Evolutionary conservation across 805 yeast genomes (phyloP).

Genomic region (Debaryomyces prosopidis): DNA sequence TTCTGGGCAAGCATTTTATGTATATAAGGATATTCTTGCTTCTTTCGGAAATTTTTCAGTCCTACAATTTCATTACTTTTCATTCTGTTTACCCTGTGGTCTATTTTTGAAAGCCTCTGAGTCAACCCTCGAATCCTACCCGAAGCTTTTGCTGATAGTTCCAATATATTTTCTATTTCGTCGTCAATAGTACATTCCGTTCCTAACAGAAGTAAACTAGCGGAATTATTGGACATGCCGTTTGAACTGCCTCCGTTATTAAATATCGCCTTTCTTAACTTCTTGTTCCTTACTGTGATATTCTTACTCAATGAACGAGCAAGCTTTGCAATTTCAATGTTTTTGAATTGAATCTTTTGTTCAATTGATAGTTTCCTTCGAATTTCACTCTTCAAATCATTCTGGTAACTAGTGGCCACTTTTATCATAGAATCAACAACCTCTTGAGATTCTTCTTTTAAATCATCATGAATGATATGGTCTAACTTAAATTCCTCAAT

Average conservation of each 20-base stretch:
- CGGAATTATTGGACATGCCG: neutral
- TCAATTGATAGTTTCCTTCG: slow-evolving; percentile 34
- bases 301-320: slow-evolving; percentile 19
- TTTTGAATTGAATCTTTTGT: slow-evolving; percentile 41
- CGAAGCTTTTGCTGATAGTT: slow-evolving; percentile 13
- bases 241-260: neutral
- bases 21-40: neutral
- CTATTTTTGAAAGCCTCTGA: slow-evolving; percentile 11
- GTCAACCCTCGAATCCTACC: slow-evolving; percentile 13
- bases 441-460: slow-evolving; percentile 28
- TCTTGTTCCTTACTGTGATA: slow-evolving; percentile 11
- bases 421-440: slow-evolving; percentile 27
- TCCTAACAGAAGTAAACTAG: neutral
- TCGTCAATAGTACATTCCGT: slow-evolving; percentile 2
- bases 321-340: slow-evolving; percentile 34
- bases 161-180: slow-evolving; percentile 8
- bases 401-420: slow-evolving; percentile 33
- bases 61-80: neutral
- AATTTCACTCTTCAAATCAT: slow-evolving; percentile 36
- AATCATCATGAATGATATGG: slow-evolving; percentile 23
- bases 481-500: slow-evolving; percentile 33
- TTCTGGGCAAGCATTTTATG: neutral
- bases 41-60: neutral
- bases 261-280: slow-evolving; percentile 7
- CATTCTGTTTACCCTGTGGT: slow-evolving; percentile 2